Conservation (phyloP, 768 basidiomycete genomes). For the Dacryopinax spathularia region DNA sequence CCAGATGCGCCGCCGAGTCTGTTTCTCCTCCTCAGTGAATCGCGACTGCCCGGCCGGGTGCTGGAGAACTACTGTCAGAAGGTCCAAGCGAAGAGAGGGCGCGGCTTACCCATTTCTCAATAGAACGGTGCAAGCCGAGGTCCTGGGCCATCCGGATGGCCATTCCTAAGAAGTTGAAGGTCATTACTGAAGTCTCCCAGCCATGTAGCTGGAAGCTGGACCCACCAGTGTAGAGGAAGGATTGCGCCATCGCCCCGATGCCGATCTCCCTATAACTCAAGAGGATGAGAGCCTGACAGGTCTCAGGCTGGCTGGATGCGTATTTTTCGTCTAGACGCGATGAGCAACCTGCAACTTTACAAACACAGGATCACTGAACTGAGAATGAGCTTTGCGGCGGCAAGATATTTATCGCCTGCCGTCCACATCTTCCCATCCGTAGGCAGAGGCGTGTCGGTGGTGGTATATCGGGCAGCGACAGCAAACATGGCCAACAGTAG, state of each 20-base stretch:
- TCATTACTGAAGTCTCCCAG: neutral
- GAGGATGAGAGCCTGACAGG: conserved; percentile 64
- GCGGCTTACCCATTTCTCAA: conserved; percentile 62
- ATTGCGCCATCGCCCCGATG: conserved; percentile 72
- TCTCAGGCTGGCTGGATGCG: conserved; percentile 55
- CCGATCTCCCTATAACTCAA: conserved; percentile 77
- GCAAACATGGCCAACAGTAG: conserved; percentile 75
- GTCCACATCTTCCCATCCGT: conserved; percentile 60
- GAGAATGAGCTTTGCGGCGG: conserved; percentile 50
- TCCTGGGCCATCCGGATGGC: conserved; percentile 89
- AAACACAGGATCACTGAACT: conserved; percentile 11
- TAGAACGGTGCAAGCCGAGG: conserved; percentile 65
- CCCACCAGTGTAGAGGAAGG: conserved; percentile 64
- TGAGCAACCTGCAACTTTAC: neutral
- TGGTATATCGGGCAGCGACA: conserved; percentile 58
- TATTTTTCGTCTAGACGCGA: conserved; percentile 37
- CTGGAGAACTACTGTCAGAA: conserved; percentile 13
- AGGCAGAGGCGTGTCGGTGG: conserved; percentile 30
- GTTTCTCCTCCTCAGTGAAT: conserved; percentile 21
- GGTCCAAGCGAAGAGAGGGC: conserved; percentile 25
- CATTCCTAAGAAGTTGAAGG: conserved; percentile 29
- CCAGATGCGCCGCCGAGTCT: conserved; percentile 20
- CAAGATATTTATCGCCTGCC: conserved; percentile 60
- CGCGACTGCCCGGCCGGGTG: conserved; percentile 15
- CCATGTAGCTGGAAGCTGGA: neutral